A percentile compares a stretch with the other conserved stretches of the same genome.
phyloP scores from a whole-genome alignment of 352 stramenopile genomes.

The Pythium phragmitis region DNA sequence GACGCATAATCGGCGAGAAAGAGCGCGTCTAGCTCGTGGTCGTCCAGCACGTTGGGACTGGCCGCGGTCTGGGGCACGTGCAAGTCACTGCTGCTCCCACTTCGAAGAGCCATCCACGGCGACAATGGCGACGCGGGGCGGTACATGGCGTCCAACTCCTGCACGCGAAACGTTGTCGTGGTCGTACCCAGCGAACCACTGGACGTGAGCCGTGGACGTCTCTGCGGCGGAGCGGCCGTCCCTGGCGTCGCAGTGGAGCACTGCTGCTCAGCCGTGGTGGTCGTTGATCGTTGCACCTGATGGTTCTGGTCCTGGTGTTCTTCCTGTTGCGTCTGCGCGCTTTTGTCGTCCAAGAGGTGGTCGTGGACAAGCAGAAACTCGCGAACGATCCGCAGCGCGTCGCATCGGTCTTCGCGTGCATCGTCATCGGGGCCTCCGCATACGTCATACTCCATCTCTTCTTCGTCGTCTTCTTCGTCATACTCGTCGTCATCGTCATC shows the following conservation, averaged over 20 bases:
- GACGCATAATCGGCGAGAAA: slow-evolving; percentile 50
- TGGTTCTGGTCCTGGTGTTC: background rate
- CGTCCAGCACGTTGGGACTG: slow-evolving; percentile 22
- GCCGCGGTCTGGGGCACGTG: background rate
- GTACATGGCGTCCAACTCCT: slow-evolving; percentile 56
- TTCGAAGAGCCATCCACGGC: slow-evolving; percentile 6
- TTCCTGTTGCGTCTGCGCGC: background rate
- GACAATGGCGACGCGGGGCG: slow-evolving; percentile 31
- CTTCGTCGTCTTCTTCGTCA: slow-evolving; percentile 29
- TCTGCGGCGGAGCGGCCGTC: background rate
- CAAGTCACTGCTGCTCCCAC: background rate
- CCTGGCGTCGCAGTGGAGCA: background rate
- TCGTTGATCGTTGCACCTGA: background rate
- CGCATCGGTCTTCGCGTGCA: slow-evolving; percentile 42
- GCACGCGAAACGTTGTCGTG: slow-evolving; percentile 50
- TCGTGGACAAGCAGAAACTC: slow-evolving; percentile 71
- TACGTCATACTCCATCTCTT: slow-evolving; percentile 32
- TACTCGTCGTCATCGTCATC: slow-evolving; percentile 48
- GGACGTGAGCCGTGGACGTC: slow-evolving; percentile 3
- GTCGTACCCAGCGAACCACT: slow-evolving; percentile 20
- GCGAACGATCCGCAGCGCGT: slow-evolving; percentile 47
- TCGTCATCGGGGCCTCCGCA: slow-evolving; percentile 33
- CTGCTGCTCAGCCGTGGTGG: background rate
- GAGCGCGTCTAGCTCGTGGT: slow-evolving; percentile 49
- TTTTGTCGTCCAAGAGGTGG: slow-evolving; percentile 33